Conservation (phyloP, 345 rosid species). For the Anastatica hierochuntica region DNA sequence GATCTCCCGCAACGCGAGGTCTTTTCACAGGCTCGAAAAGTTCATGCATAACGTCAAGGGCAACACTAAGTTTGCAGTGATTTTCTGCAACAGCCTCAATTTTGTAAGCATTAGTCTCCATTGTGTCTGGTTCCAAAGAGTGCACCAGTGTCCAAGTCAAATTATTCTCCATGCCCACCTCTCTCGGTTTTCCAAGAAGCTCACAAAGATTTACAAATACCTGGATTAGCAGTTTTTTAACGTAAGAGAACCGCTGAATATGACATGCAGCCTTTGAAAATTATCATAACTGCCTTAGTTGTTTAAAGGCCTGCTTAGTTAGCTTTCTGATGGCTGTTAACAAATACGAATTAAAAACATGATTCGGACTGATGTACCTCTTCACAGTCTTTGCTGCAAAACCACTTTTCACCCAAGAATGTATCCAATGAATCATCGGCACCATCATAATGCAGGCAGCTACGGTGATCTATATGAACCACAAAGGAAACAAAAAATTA, state of each 20-base stretch:
- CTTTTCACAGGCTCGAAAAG: constrained; percentile 68
- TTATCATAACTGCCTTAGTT: no score
- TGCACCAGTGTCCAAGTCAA: constrained; percentile 69
- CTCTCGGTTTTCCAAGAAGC: constrained; percentile 55
- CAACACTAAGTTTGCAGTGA: constrained; percentile 55
- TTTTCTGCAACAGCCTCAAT: constrained; percentile 38
- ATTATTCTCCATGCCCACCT: constrained; percentile 42
- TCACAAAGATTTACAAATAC: constrained; percentile 43
- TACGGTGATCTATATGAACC: constrained; percentile 41
- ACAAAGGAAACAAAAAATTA: constrained; percentile 12
- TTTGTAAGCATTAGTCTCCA: constrained; percentile 24
- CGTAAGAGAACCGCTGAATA: constrained; percentile 4
- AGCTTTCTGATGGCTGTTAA: constrained; percentile 12
- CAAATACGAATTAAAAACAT: background rate
- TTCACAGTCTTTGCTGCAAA: constrained; percentile 64
- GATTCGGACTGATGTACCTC: constrained; percentile 29
- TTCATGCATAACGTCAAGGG: constrained; percentile 77
- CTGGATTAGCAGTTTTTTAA: constrained; percentile 30
- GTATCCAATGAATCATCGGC: constrained; percentile 13
- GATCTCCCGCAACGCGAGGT: constrained; percentile 44
- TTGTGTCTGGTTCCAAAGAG: constrained; percentile 20
- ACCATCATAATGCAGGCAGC: constrained; percentile 31
- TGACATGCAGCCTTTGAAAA: no score
- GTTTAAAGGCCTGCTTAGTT: no score
- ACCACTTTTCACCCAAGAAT: constrained; percentile 34